phyloP scores from a whole-genome alignment of 495 filamentous ascomycete genomes.

The Pseudevernia furfuracea region DNA sequence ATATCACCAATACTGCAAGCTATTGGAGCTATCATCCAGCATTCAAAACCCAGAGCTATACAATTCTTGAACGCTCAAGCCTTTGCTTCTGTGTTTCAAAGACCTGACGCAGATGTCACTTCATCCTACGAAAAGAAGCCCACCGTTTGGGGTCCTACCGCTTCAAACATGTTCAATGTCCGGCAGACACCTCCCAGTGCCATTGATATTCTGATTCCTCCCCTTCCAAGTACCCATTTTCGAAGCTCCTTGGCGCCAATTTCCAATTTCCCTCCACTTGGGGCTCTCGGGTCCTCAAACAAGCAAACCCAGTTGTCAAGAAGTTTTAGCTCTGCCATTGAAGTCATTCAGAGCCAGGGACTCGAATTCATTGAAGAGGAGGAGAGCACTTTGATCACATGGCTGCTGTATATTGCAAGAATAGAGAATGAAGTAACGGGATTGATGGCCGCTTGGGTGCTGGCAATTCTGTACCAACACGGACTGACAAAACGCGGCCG shows the following conservation, averaged over 20 bases:
- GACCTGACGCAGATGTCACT: constrained; percentile 37
- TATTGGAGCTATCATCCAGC: constrained; percentile 66
- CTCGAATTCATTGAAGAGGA: constrained; percentile 47
- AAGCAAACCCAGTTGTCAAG: constrained; percentile 23
- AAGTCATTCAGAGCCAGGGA: constrained; percentile 28
- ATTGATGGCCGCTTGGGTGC: constrained; percentile 69
- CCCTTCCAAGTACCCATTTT: constrained; percentile 35
- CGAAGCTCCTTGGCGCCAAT: constrained; percentile 31
- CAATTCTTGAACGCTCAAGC: constrained; percentile 71
- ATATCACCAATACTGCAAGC: constrained; percentile 72
- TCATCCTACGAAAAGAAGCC: constrained; percentile 40
- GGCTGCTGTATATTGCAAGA: constrained; percentile 68
- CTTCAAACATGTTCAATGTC: constrained; percentile 40
- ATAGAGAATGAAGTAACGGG: constrained; percentile 55
- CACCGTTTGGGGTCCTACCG: constrained; percentile 39
- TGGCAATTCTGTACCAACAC: constrained; percentile 67
- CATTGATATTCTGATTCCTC: constrained; percentile 54
- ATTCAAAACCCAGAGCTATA: constrained; percentile 69
- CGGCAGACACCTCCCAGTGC: constrained; percentile 41
- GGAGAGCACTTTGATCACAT: constrained; percentile 73
- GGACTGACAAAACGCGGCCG: constrained; percentile 56
- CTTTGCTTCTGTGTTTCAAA: constrained; percentile 64
- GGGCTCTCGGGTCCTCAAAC: constrained; percentile 40
- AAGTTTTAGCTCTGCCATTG: constrained; percentile 31
- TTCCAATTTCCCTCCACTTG: constrained; percentile 52